Evolutionary conservation across 257 asterid genomes (phyloP).

Genomic region (Echites panduratus): DNA sequence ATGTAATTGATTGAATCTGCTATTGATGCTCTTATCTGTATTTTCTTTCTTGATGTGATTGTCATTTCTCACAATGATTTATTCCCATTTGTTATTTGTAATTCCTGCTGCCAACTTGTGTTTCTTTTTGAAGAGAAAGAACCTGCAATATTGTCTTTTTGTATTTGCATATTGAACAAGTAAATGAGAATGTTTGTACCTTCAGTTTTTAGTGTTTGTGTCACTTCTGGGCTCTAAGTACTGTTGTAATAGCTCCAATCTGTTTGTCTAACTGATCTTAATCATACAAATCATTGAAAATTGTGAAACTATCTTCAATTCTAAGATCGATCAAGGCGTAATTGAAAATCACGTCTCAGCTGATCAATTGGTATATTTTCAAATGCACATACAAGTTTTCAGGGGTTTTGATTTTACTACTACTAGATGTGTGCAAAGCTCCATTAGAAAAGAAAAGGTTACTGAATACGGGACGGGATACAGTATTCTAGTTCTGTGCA

Average conservation of each 20-base stretch:
- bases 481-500: neutral
- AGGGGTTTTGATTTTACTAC: too few species aligned
- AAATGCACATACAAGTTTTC: neutral
- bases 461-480: neutral
- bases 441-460: neutral
- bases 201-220: neutral
- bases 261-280: neutral
- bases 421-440: too few species aligned
- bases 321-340: neutral
- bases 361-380: neutral
- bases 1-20: neutral
- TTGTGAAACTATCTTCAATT: neutral
- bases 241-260: neutral
- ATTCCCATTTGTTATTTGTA: neutral
- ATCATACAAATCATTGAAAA: neutral
- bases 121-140: neutral
- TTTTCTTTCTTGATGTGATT: neutral
- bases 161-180: neutral
- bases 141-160: neutral
- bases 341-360: neutral
- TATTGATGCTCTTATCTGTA: neutral
- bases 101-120: neutral
- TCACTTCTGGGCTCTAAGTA: neutral
- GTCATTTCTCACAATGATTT: neutral
- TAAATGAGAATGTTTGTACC: neutral